A percentile compares a stretch with the other conserved stretches of the same genome.
Conservation (phyloP, 306 rosid genomes). For the Ceratonia siliqua region DNA sequence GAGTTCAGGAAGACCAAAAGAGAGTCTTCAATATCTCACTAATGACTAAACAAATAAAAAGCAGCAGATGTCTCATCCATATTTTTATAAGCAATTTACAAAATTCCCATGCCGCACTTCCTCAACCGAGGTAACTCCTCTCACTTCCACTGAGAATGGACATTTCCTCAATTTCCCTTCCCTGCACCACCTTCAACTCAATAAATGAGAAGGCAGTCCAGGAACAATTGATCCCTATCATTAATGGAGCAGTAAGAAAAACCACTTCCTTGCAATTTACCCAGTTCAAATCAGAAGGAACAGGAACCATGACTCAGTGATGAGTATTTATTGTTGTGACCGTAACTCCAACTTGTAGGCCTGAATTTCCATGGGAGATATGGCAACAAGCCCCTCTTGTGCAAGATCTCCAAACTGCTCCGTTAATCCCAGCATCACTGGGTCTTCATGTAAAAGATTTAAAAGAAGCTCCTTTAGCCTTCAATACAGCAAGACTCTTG, state of each 20-base stretch:
- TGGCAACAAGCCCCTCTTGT: constrained; percentile 68
- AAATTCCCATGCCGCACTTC: constrained; percentile 24
- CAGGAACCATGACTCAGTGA: constrained; percentile 10
- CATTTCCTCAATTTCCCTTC: constrained; percentile 14
- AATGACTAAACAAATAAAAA: constrained; percentile 29
- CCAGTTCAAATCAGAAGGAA: constrained; percentile 34
- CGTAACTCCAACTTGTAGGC: constrained; percentile 82
- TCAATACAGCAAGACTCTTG: constrained; percentile 55
- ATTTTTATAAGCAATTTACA: constrained; percentile 34
- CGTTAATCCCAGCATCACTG: constrained; percentile 69
- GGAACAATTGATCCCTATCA: constrained; percentile 21
- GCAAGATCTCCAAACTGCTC: constrained; percentile 65
- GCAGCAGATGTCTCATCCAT: constrained; percentile 35
- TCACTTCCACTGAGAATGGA: constrained; percentile 4
- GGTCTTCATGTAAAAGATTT: constrained; percentile 85
- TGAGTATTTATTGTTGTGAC: constrained; percentile 43
- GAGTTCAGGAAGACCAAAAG: background rate
- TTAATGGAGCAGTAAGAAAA: constrained; percentile 19
- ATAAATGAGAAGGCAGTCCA: constrained; percentile 26
- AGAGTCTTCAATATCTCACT: constrained; percentile 29
- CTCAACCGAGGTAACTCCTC: constrained; percentile 25
- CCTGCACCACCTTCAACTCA: constrained; percentile 34
- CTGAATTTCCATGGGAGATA: constrained; percentile 90
- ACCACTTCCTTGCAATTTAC: background rate
- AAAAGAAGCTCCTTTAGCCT: constrained; percentile 67